Evolutionary conservation across 2,329 filamentous ascomycete species (phyloP), one percentile per base, ranked within the genome.

Genomic region (Venturia pyrina): DNA sequence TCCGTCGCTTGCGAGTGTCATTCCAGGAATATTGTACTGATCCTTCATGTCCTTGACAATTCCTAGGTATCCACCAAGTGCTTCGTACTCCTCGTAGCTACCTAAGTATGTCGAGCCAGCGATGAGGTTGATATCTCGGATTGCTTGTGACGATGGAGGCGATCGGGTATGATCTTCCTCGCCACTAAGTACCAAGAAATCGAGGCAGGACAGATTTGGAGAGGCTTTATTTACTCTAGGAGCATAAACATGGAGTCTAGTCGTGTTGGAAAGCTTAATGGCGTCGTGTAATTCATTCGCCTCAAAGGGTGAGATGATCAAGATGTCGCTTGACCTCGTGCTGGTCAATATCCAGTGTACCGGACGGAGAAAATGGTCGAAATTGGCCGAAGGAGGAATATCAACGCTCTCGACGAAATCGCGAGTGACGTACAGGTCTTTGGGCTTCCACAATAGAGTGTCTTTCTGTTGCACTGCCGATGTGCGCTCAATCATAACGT

Each of bases 41-140:
- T 40, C 37, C 11, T n/a, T 21, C 57, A 43, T n/a, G 19, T 19
- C 17, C 15, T 19, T 48, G 17, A 43, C 11, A 4, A 89, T 70
- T 0, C 85, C 82, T 0, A 89, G 74, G 50, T 80, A 81, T 0
- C 76, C 71, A 67, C 85, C 87, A 0, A 82, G 71, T 0, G 76
- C 71, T 0, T 72, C 68, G 68, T 90, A 91, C 64, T 89, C 82
- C 0, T 75, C 66, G 56, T 79, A 83, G 0, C 78, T 80, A 0
- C 71, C 73, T 11, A 90, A 76, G 69, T 90, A 91, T 0, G 90
- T 77, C 65, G 89, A 86, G 0, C 88, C 89, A 0, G 89, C 78
- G 65, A 91, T 90, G 0, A 91, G 74, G 56, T 88, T 87, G 0
- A 91, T 78, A 66, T 84, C 78, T 0, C 78, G 74, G 0, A 75